Evolutionary conservation across 768 basidiomycete genomes (phyloP).

Genomic region (Favolaschia claudopus): DNA sequence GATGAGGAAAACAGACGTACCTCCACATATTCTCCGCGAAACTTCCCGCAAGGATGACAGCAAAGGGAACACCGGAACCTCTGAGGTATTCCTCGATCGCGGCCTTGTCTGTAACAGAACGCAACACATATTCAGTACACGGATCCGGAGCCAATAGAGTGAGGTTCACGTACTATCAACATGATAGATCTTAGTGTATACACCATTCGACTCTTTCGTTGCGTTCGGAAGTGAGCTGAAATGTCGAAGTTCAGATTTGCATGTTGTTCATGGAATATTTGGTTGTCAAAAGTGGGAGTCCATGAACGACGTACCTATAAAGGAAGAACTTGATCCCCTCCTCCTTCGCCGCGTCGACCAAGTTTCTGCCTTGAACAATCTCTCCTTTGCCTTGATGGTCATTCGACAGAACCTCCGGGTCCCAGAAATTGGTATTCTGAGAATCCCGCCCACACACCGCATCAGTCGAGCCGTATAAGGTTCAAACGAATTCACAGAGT

Average conservation of each 20-base stretch:
- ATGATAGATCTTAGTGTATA: conserved; percentile 29
- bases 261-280: too few species aligned
- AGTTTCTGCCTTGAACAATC: conserved; percentile 34
- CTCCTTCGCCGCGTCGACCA: conserved; percentile 35
- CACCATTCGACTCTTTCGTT: conserved; percentile 16
- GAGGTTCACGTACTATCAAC: conserved; percentile 32
- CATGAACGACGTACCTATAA: conserved; percentile 31
- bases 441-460: too few species aligned
- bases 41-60: conserved; percentile 17
- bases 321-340: conserved; percentile 36
- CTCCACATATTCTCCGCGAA: conserved; percentile 26
- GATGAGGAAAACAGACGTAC: background rate
- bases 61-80: conserved; percentile 17
- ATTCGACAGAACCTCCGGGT: conserved; percentile 26
- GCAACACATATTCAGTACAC: background rate
- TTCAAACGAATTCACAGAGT: too few species aligned
- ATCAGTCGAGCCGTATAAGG: too few species aligned
- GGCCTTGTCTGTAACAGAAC: conserved; percentile 27
- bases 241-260: background rate
- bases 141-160: too few species aligned
- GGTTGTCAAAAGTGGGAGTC: too few species aligned
- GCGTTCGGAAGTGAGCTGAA: conserved; percentile 18
- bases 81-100: conserved; percentile 21
- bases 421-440: conserved; percentile 38
- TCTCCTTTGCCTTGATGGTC: conserved; percentile 28